Evolutionary conservation across 2,329 filamentous ascomycete genomes (phyloP), one percentile per base, ranked within the genome.

Genomic region (Fusarium papillatum): DNA sequence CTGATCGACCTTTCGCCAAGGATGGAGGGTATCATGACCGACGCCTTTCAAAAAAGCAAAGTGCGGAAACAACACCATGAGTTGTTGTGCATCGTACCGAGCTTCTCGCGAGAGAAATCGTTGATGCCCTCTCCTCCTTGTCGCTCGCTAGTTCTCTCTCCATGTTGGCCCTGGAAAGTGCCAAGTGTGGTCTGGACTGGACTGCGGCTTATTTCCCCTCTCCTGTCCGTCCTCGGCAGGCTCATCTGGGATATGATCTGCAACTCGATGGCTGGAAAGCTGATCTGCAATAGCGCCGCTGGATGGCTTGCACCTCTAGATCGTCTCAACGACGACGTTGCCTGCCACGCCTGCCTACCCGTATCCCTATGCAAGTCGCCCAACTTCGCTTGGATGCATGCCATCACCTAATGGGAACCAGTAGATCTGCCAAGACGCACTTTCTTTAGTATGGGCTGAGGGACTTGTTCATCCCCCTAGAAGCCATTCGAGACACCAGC

Each of bases 171-270:
- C 48, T 48, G 24, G n/a, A 46, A 19, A 22, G 43, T 41, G 43
- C 66, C 16, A 50, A 34, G 53, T 26, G 53, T 59, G 41, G 57
- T 50, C 55, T 29, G 61, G 36, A 64, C 64, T 63, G 41, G 46
- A 29, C 36, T 53, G 65, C 65, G 53, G 71, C 57, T 74, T 31
- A 64, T 39, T 34, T 41, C 46, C 64, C 31, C 50, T 66, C 57
- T 68, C 66, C 60, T 63, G 19, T 55, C 29, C 38, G 50, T 69
- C 67, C 61, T 76, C 76, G 75, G 76, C 43, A 70, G 63, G 53
- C 71, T 72, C 43, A 41, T 71, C 71, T 65, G 31, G 71, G 69
- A 66, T n/a, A 78, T 74, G 77, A 79, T 79, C 71, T 69, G 72
- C 75, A 46, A 34, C 26, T 39, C 38, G 46, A 46, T 39, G 62